phyloP scores from a whole-genome alignment of 192 early-diverging fungal species.

The Kappamyces sp. region DNA sequence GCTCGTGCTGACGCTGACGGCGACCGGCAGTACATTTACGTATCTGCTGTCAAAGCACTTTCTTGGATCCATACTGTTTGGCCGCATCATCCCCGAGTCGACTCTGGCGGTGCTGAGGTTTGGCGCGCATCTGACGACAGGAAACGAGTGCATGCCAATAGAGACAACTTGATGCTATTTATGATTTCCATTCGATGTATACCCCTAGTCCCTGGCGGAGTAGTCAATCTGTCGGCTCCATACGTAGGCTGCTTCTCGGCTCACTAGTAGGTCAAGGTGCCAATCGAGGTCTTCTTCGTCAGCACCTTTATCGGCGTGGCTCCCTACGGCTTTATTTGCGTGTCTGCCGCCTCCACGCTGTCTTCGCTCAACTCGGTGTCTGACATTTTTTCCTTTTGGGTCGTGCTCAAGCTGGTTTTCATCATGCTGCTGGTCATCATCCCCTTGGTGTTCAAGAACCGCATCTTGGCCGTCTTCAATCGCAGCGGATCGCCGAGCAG shows the following conservation, averaged over 20 bases:
- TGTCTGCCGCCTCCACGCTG: constrained; percentile 30
- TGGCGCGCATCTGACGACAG: constrained; percentile 15
- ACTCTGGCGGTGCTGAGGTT: constrained; percentile 10
- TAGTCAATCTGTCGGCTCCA: constrained; percentile 29
- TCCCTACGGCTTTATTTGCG: constrained; percentile 33
- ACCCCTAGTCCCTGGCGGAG: constrained; percentile 32
- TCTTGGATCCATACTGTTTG: constrained; percentile 7
- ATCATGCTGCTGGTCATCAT: constrained; percentile 24
- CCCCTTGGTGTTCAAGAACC: constrained; percentile 20
- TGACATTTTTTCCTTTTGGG: constrained; percentile 25
- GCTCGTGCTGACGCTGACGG: neutral
- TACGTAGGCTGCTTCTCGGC: constrained; percentile 18
- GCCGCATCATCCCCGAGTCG: neutral
- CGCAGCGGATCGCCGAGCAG: neutral
- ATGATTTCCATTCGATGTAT: constrained; percentile 28
- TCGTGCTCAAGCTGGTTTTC: constrained; percentile 22
- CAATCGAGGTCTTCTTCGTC: constrained; percentile 22
- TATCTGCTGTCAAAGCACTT: constrained; percentile 27
- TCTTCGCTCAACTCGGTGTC: constrained; percentile 24
- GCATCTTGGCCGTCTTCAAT: constrained; percentile 3
- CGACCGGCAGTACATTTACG: constrained; percentile 25
- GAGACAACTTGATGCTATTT: constrained; percentile 28
- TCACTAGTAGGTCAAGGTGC: constrained; percentile 5
- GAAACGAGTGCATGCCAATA: constrained; percentile 21
- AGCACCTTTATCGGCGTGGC: constrained; percentile 29